Base-by-base conservation (phyloP, 2,329 filamentous ascomycete genomes). In the Colletotrichum orbiculare region DNA sequence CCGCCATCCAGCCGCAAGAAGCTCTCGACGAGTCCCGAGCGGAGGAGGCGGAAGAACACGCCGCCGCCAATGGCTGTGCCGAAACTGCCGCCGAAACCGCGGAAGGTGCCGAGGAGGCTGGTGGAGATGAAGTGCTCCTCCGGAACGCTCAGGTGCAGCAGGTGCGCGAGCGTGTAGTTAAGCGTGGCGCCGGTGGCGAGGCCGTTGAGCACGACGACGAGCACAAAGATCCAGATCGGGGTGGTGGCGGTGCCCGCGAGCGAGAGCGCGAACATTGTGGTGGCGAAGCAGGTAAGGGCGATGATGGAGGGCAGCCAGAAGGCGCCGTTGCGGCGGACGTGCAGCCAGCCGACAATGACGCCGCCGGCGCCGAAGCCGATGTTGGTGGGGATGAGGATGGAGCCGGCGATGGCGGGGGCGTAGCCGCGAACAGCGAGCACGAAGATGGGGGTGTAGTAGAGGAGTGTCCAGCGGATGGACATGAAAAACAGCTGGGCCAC, bases 381-480 rank as follows among this genome's bases (percentile, higher is more conserved):
- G 75, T 96, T 96, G 0, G 93, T 96, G 0, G 93, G 92, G 50
- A 96, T 87, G 7, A 96, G 84, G 41, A 95, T 89, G 4, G 90
- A 85, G 3, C 93, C 93, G 2, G 92, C 90, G 2, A 87, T 81
- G 1, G 91, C 89, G 0, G 91, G 90, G 1, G 84, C 78, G 79
- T 91, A 91, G 60, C 87, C 87, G 2, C 89, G 87, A 2, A 96
- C 89, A 4, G 91, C 91, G 62, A 96, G 87, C 39, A 92, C 90
- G 71, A 93, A 94, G 47, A 93, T 87, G 0, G 93, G 93, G 0
- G 90, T 86, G 77, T 93, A 96, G 80, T 94, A 96, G 8, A 96
- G 82, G 2, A 96, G 84, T 7, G 84, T 85, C 93, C 92, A 96
- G 62, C 93, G 89, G 2, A 91, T 85, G 73, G 91, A 89, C 91